These are phyloP conservation scores for Calonectria hongkongensis DNA, from an alignment of 2,329 filamentous ascomycete genomes.

Conservation along the genomic window DNA sequence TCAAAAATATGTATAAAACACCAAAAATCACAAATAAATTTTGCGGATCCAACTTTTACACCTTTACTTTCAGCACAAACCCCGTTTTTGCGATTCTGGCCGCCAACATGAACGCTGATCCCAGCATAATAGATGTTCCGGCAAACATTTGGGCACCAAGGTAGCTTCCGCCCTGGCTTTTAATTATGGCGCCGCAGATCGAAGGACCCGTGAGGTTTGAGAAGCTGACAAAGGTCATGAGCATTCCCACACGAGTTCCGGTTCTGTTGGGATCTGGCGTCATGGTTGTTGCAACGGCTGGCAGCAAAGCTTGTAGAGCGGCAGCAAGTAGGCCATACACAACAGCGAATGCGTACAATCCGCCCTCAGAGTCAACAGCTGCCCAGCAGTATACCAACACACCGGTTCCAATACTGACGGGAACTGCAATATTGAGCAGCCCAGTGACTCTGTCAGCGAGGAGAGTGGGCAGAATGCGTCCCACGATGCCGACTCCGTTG, in stretches of 20 bases:
- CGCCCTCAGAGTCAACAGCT: constrained; percentile 47
- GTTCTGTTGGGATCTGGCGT: constrained; percentile 57
- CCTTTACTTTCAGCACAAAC: constrained; percentile 35
- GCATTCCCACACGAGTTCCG: constrained; percentile 61
- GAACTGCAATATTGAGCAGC: constrained; percentile 70
- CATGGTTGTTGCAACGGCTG: constrained; percentile 67
- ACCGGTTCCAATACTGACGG: constrained; percentile 53
- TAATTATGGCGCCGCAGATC: constrained; percentile 53
- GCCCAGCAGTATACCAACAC: constrained; percentile 57
- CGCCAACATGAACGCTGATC: constrained; percentile 47
- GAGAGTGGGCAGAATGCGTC: constrained; percentile 68
- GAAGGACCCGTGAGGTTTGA: constrained; percentile 55
- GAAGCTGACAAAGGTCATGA: constrained; percentile 57
- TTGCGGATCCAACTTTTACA: constrained; percentile 24
- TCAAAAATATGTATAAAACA: neutral
- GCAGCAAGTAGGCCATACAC: constrained; percentile 72
- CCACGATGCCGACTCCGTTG: constrained; percentile 71
- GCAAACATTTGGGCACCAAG: constrained; percentile 53
- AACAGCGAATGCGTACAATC: constrained; percentile 54
- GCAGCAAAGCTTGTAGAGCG: constrained; percentile 70
- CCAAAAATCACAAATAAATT: neutral
- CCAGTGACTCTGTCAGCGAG: constrained; percentile 70
- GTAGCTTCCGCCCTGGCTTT: constrained; percentile 43
- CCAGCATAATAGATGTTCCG: constrained; percentile 48
- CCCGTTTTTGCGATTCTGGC: constrained; percentile 46